Conservation (phyloP, 2,329 filamentous ascomycete genomes). For the Chaetomium sp. region DNA sequence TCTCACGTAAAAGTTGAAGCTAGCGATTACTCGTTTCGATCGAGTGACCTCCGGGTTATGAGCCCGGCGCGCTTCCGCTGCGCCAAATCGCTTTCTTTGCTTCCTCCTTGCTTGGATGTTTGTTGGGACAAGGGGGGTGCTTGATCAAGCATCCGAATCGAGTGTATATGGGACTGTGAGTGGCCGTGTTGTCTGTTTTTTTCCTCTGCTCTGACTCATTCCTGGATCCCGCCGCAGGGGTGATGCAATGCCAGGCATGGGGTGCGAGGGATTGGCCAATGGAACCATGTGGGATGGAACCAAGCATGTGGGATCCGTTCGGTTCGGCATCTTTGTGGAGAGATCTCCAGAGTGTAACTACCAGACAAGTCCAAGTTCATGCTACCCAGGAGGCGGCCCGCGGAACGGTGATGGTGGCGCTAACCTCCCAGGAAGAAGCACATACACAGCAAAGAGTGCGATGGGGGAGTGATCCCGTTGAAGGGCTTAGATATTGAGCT, state of each 20-base stretch:
- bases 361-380: too few species aligned
- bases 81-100: slow-evolving; percentile 30
- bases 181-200: not conserved
- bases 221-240: not conserved
- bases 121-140: not conserved
- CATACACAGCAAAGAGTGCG: not conserved
- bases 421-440: not conserved
- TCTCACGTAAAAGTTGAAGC: not conserved
- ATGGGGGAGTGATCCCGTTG: not conserved
- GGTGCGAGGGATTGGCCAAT: not conserved
- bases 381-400: not conserved
- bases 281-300: not conserved
- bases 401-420: not conserved
- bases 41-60: slow-evolving; percentile 37
- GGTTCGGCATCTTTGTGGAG: not conserved
- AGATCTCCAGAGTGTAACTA: too few species aligned
- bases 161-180: not conserved
- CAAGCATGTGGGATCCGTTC: not conserved
- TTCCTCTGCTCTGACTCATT: not conserved
- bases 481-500: not conserved
- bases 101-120: too few species aligned
- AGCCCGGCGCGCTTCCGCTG: slow-evolving; percentile 36
- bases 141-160: not conserved
- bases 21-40: slow-evolving; percentile 37
- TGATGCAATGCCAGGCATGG: not conserved